Evolutionary conservation across 306 rosid species (phyloP).

Genomic region (Cucurbita ficifolia): DNA sequence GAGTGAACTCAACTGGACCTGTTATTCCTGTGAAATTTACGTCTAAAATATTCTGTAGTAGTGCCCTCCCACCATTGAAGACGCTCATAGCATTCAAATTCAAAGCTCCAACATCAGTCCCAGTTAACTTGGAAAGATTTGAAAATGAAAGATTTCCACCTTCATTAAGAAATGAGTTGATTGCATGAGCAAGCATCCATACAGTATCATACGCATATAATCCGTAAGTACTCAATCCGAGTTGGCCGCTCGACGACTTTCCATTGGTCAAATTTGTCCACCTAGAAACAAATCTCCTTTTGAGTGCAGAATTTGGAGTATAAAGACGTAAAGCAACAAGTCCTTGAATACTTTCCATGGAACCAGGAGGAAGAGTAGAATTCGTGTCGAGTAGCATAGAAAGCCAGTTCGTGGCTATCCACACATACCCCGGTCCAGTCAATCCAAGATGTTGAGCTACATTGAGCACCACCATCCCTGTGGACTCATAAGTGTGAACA

Average conservation of each 20-base stretch:
- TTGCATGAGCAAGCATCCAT: slow-evolving; percentile 66
- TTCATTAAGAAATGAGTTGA: slow-evolving; percentile 55
- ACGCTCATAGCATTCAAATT: slow-evolving; percentile 58
- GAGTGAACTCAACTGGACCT: slow-evolving; percentile 44
- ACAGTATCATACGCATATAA: slow-evolving; percentile 85
- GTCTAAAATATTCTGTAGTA: slow-evolving; percentile 33
- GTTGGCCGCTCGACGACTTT: slow-evolving; percentile 7
- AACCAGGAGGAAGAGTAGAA: slow-evolving; percentile 25
- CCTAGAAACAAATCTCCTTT: slow-evolving; percentile 48
- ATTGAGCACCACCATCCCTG: slow-evolving; percentile 31
- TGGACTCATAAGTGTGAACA: slow-evolving; percentile 31
- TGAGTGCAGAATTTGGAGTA: slow-evolving; percentile 55
- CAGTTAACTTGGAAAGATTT: slow-evolving; percentile 36
- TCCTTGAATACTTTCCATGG: slow-evolving; percentile 52
- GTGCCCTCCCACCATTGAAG: slow-evolving; percentile 45
- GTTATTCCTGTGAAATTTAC: slow-evolving; percentile 67
- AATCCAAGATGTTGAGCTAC: slow-evolving; percentile 65
- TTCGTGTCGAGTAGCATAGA: slow-evolving; percentile 41
- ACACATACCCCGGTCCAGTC: slow-evolving; percentile 79
- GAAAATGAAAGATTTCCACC: slow-evolving; percentile 62
- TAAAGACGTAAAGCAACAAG: slow-evolving; percentile 51
- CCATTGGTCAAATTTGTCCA: slow-evolving; percentile 67
- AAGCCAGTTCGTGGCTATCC: slow-evolving; percentile 77
- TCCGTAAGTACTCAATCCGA: slow-evolving; percentile 40
- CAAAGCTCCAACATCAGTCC: slow-evolving; percentile 18